These are phyloP conservation scores for Neocallimastix lanati DNA, from an alignment of 192 early-diverging fungal genomes.

Conservation along the genomic window DNA sequence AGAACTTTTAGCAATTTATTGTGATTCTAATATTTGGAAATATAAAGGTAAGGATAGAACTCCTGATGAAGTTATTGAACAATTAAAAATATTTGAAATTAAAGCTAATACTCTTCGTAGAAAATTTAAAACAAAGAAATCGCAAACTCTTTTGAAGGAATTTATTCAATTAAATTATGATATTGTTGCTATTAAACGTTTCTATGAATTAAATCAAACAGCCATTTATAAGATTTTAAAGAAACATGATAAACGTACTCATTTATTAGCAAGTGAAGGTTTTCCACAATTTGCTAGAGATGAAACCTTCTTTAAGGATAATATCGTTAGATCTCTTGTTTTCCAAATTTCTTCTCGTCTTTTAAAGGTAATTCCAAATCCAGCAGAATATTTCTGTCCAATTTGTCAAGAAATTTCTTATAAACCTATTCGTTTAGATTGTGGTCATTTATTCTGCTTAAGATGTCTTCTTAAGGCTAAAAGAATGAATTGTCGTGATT, in stretches of 20 bases:
- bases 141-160: conserved; percentile 14
- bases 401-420: conserved; percentile 58
- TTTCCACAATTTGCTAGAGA: conserved; percentile 28
- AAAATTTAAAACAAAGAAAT: conserved; percentile 3
- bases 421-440: conserved; percentile 57
- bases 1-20: conserved; percentile 47
- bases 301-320: conserved; percentile 26
- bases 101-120: background rate
- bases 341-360: conserved; percentile 42
- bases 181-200: conserved; percentile 43
- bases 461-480: conserved; percentile 63
- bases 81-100: conserved; percentile 37
- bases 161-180: conserved; percentile 53
- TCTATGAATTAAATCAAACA: conserved; percentile 55
- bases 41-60: conserved; percentile 35
- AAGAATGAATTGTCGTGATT: conserved; percentile 34
- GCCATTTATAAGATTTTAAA: conserved; percentile 72
- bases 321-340: conserved; percentile 33
- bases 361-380: conserved; percentile 55
- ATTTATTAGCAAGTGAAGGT: conserved; percentile 27
- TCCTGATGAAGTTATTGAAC: conserved; percentile 28
- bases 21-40: conserved; percentile 51
- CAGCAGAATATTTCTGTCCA: conserved; percentile 63
- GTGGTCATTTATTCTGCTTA: conserved; percentile 60
- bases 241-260: conserved; percentile 75